Conservation (phyloP, 129 eudicot genomes). For the Arctium lappa region DNA sequence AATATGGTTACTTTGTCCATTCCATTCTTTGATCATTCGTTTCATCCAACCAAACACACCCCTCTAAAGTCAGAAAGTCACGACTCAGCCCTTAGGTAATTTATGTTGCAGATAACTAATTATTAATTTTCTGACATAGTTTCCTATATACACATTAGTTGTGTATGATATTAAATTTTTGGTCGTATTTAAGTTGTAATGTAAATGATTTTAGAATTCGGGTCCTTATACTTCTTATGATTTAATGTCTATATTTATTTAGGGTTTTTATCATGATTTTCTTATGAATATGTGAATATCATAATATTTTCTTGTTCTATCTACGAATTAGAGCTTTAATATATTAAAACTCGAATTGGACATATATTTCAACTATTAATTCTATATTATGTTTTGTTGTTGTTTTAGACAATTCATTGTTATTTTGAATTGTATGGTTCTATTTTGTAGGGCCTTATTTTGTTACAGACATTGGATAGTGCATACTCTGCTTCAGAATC, state of each 20-base stretch:
- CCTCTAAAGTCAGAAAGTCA: neutral
- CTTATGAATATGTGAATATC: neutral
- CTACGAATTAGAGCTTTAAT: neutral
- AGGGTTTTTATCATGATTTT: neutral
- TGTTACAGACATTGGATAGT: neutral
- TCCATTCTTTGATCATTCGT: neutral
- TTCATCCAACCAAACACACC: neutral
- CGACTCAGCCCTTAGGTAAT: neutral
- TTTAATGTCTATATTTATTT: too few species aligned
- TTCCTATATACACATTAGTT: too few species aligned
- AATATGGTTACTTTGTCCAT: neutral
- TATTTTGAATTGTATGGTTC: neutral
- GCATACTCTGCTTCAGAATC: slow-evolving; percentile 8
- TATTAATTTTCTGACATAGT: too few species aligned
- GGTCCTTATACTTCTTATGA: too few species aligned
- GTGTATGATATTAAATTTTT: too few species aligned
- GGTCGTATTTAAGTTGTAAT: too few species aligned
- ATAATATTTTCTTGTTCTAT: neutral
- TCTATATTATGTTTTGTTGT: neutral
- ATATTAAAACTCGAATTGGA: neutral
- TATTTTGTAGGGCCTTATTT: neutral
- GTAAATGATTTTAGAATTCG: too few species aligned
- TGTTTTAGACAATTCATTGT: neutral
- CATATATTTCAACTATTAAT: neutral
- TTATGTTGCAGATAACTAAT: neutral